These are phyloP conservation scores for Phytophthora uliginosa DNA, from an alignment of 352 stramenopile genomes.

Conservation along the genomic window DNA sequence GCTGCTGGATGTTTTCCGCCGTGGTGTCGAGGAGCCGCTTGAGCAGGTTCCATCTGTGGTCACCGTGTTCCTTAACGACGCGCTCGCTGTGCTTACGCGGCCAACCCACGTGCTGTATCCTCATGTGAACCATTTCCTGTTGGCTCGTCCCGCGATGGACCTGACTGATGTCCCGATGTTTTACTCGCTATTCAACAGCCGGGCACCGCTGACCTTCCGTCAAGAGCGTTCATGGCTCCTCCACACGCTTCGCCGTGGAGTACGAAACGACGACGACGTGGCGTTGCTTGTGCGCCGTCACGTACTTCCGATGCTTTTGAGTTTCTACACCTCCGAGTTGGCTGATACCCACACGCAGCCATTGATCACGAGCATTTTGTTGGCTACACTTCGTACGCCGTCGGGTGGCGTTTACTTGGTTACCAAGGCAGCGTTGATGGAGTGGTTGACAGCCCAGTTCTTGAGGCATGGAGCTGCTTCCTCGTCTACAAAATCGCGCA, in stretches of 20 bases:
- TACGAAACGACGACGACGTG: constrained; percentile 76
- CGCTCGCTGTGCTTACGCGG: constrained; percentile 70
- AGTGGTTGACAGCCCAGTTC: constrained; percentile 66
- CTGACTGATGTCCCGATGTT: constrained; percentile 90
- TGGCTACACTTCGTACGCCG: constrained; percentile 53
- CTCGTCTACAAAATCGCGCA: constrained; percentile 5
- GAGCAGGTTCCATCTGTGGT: constrained; percentile 76
- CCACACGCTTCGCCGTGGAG: constrained; percentile 75
- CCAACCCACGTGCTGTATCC: constrained; percentile 81
- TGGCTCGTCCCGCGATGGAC: constrained; percentile 83
- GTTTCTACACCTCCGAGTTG: constrained; percentile 83
- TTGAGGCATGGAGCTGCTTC: constrained; percentile 30
- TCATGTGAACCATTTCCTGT: constrained; percentile 87
- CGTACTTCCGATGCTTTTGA: constrained; percentile 84
- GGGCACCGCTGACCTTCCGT: constrained; percentile 73
- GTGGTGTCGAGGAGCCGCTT: constrained; percentile 59
- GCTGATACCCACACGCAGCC: constrained; percentile 83
- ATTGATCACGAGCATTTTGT: constrained; percentile 75
- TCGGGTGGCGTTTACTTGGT: constrained; percentile 65
- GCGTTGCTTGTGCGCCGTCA: constrained; percentile 78
- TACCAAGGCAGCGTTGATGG: constrained; percentile 69
- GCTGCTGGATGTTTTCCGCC: constrained; percentile 83
- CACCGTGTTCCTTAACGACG: constrained; percentile 89
- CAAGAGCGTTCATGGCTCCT: constrained; percentile 90
- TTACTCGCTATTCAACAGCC: constrained; percentile 89